Conservation (phyloP, 192 early-diverging fungal species). For the Coemansia interrupta region DNA sequence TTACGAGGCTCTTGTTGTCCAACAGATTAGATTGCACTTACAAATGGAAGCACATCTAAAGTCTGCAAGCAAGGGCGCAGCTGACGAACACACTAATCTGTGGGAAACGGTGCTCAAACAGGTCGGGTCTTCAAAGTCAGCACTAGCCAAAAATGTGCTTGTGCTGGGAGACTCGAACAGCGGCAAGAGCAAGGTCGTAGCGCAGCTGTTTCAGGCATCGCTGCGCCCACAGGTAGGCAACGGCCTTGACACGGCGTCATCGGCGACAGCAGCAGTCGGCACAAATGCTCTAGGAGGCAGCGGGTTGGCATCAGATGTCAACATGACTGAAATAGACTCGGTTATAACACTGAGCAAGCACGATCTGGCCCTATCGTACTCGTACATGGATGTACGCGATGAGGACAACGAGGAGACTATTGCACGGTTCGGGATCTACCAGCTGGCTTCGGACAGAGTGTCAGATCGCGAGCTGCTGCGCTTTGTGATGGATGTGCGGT, state of each 20-base stretch:
- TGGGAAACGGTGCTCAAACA: conserved; percentile 79
- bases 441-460: conserved; percentile 66
- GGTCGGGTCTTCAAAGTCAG: conserved; percentile 70
- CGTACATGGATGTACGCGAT: conserved; percentile 80
- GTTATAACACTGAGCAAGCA: conserved; percentile 53
- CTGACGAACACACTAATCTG: conserved; percentile 47
- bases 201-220: conserved; percentile 47
- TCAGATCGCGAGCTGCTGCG: conserved; percentile 67
- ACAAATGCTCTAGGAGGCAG: conserved; percentile 24
- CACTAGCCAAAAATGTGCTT: conserved; percentile 74
- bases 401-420: conserved; percentile 73
- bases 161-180: conserved; percentile 78
- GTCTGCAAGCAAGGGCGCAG: conserved; percentile 2
- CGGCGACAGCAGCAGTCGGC: conserved; percentile 42
- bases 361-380: conserved; percentile 80
- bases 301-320: conserved; percentile 33
- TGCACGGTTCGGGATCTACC: conserved; percentile 76
- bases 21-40: not conserved
- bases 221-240: conserved; percentile 35
- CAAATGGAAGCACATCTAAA: conserved; percentile 29
- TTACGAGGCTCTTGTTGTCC: no score
- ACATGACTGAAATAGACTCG: conserved; percentile 20
- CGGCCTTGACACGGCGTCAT: conserved; percentile 40
- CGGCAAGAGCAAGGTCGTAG: conserved; percentile 80
- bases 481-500: conserved; percentile 66